phyloP scores from a whole-genome alignment of 164 flowering plant species.

The Piper longum region DNA sequence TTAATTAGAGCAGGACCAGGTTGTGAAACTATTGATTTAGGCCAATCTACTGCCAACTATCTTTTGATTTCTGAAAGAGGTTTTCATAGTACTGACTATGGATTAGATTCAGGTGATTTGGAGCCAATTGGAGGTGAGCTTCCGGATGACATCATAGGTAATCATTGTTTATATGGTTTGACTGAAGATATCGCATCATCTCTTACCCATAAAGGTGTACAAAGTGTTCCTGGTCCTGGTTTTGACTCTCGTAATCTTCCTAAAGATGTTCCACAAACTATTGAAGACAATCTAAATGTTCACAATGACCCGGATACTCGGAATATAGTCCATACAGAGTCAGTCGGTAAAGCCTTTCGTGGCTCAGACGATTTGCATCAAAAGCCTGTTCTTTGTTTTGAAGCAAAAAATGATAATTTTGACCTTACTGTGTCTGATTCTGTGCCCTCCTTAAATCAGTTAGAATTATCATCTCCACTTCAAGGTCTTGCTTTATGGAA shows the following conservation, averaged over 20 bases:
- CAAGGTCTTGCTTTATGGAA: constrained; percentile 41
- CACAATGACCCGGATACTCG: constrained; percentile 14
- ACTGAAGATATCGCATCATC: constrained; percentile 12
- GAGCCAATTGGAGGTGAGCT: constrained; percentile 15
- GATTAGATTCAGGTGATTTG: constrained; percentile 13
- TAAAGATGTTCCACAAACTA: constrained; percentile 16
- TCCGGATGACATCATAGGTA: constrained; percentile 13
- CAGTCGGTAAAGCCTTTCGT: constrained; percentile 15
- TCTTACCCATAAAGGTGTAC: constrained; percentile 8
- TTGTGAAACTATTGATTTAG: constrained; percentile 17
- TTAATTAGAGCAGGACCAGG: constrained; percentile 15
- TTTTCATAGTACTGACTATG: constrained; percentile 19
- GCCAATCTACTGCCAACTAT: constrained; percentile 23
- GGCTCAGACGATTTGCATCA: constrained; percentile 17
- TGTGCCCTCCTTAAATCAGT: constrained; percentile 27
- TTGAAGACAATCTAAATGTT: constrained; percentile 18
- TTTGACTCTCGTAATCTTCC: constrained; percentile 18
- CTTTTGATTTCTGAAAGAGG: constrained; percentile 33
- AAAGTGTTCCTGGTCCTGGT: constrained; percentile 6
- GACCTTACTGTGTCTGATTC: constrained; percentile 31
- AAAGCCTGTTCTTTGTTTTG: constrained; percentile 15
- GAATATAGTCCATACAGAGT: constrained; percentile 19
- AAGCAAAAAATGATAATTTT: constrained; percentile 16
- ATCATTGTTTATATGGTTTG: constrained; percentile 14
- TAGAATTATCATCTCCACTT: constrained; percentile 38